Evolutionary conservation across 768 basidiomycete species (phyloP), one percentile per base, ranked within the genome.

Genomic region (Pleurotus pulmonarius): DNA sequence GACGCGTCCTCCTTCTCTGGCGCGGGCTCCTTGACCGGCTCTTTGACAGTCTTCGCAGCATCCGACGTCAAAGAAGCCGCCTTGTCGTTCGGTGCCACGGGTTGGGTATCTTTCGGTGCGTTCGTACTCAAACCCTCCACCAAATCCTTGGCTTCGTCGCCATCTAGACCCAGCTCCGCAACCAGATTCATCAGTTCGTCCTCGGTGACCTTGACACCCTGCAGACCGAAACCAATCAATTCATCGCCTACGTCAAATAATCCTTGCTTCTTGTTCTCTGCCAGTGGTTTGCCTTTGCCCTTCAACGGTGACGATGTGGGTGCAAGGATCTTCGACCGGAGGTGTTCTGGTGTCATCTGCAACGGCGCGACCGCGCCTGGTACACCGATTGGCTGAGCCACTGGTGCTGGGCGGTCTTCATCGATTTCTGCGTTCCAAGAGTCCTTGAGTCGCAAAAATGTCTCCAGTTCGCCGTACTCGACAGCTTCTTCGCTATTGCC

Each of bases 331-430:
- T 82, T 80, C 55, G 75, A 78, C 63, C 75, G 83, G 62, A 92
- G 76, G 47, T 78, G 86, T 40, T 87, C 82, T n/a, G 88, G 87
- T 5, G 86, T 88, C 87, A 92, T 92, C 65, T 92, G 83, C 6
- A 84, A 72, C 8, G 91, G 89, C 6, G 83, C 75, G 25, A 81
- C 74, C 0, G 88, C 92, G 3, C 92, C 92, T 2, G 92, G 90
- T 5, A 94, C 88, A 55, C 91, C 92, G 49, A 92, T 79, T 9
- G 88, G 85, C 60, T 82, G 79, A 0, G 71, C 79, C 24, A 70
- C 72, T 4, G 81, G 84, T 2, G 77, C 69, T 1, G 82, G 78
- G n/a, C 74, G 74, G 48, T 85, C 83, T 58, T 83, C 85, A 39
- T 90, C 88, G 48, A 82, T 69, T 5, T 67, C 69, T 2, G 72